Percentiles rank a stretch among this genome's conserved stretches.
phyloP scores from a whole-genome alignment of 2,329 filamentous ascomycete genomes.

The Verticillium nonalfalfae region DNA sequence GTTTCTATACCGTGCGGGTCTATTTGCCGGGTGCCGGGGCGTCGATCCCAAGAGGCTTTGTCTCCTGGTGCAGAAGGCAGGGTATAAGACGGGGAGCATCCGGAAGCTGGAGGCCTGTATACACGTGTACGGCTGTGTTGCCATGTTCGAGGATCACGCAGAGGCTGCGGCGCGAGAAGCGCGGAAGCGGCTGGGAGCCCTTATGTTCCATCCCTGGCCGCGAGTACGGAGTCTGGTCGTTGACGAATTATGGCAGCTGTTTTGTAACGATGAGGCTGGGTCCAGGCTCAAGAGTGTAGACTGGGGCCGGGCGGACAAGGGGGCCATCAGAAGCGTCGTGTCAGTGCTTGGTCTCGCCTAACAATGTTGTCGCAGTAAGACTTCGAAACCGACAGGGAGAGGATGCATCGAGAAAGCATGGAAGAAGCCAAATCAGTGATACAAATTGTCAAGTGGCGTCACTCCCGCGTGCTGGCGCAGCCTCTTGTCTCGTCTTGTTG shows the following conservation, averaged over 20 bases:
- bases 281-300: slow-evolving; percentile 44
- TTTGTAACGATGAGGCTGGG: slow-evolving; percentile 19
- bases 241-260: slow-evolving; percentile 52
- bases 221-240: slow-evolving; percentile 56
- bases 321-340: slow-evolving; percentile 33
- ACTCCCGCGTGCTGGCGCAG: background rate
- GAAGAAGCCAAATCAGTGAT: background rate
- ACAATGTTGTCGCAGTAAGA: background rate
- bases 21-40: slow-evolving; percentile 32
- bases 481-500: background rate
- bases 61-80: slow-evolving; percentile 65
- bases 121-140: slow-evolving; percentile 70
- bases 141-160: slow-evolving; percentile 21
- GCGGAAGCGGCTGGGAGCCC: slow-evolving; percentile 60
- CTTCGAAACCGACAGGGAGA: background rate
- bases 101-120: slow-evolving; percentile 75
- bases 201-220: slow-evolving; percentile 80
- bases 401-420: background rate
- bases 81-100: slow-evolving; percentile 78
- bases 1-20: slow-evolving; percentile 64
- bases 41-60: slow-evolving; percentile 54
- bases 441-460: background rate
- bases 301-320: slow-evolving; percentile 49
- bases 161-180: slow-evolving; percentile 46
- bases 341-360: slow-evolving; percentile 33